Conservation (phyloP, 179 eudicot species). For the Beta corolliflora region DNA sequence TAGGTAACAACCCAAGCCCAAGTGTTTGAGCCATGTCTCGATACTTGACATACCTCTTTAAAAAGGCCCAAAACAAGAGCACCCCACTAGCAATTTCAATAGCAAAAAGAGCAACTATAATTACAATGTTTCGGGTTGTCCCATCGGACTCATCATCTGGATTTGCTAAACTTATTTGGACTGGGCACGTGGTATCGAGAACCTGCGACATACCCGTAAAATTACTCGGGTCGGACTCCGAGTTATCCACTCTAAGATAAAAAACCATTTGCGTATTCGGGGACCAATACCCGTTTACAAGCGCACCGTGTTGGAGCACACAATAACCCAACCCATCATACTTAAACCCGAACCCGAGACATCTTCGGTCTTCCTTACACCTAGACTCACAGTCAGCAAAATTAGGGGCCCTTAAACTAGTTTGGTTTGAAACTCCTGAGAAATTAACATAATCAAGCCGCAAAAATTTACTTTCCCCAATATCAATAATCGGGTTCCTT, state of each 20-base stretch:
- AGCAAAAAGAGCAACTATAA: constrained; percentile 49
- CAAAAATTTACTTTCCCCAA: constrained; percentile 42
- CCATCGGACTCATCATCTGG: constrained; percentile 55
- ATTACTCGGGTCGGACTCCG: constrained; percentile 41
- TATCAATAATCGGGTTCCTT: constrained; percentile 30
- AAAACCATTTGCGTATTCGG: constrained; percentile 46
- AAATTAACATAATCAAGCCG: constrained; percentile 68
- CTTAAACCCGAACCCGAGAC: constrained; percentile 68
- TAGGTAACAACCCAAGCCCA: constrained; percentile 75
- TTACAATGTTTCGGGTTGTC: constrained; percentile 62
- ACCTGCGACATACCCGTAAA: constrained; percentile 68
- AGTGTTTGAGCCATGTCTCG: constrained; percentile 91
- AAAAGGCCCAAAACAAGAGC: constrained; percentile 70
- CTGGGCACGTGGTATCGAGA: constrained; percentile 65
- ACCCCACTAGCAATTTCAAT: constrained; percentile 65
- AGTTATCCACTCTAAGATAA: constrained; percentile 57
- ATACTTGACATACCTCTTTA: constrained; percentile 74
- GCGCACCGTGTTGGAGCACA: constrained; percentile 43
- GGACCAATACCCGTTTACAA: constrained; percentile 66
- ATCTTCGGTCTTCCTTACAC: constrained; percentile 42
- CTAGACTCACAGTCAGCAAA: constrained; percentile 38
- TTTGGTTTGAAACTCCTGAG: constrained; percentile 41
- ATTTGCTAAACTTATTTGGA: constrained; percentile 50
- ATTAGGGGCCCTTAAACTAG: constrained; percentile 19
- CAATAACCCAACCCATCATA: constrained; percentile 59